Evolutionary conservation across 345 rosid species (phyloP).

Genomic region (Populus pruinosa): DNA sequence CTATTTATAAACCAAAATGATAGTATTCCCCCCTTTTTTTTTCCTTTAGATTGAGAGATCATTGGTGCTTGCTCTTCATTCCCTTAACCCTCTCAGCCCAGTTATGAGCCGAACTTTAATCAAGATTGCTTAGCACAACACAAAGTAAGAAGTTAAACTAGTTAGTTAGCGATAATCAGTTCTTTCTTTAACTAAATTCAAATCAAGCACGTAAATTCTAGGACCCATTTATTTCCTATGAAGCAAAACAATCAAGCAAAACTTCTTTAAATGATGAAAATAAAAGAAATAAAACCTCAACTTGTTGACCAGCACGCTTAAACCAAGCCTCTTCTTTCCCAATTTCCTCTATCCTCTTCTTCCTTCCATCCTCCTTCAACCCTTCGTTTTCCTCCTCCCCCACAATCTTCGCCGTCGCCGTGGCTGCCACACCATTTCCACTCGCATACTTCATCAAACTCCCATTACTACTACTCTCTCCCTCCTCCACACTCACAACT

Average conservation of each 20-base stretch:
- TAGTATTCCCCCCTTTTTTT: not conserved
- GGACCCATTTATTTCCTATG: not conserved
- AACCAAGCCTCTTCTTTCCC: constrained; percentile 99
- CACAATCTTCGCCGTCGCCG: constrained; percentile 21
- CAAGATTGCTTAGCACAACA: not conserved
- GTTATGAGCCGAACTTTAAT: not conserved
- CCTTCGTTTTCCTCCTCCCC: constrained; percentile 19
- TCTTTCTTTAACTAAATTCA: not conserved
- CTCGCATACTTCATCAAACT: constrained; percentile 63
- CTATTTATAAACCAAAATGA: not conserved
- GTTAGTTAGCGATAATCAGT: not conserved
- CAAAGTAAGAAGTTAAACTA: not conserved
- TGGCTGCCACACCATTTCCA: constrained; percentile 32
- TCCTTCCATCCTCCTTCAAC: constrained; percentile 57
- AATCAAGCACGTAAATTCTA: not conserved
- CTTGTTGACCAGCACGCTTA: constrained; percentile 38
- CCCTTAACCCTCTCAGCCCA: not conserved
- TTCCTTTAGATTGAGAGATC: not conserved
- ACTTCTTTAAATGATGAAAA: not conserved
- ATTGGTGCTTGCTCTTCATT: not conserved
- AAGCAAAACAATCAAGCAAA: not conserved
- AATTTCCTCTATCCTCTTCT: constrained; percentile 85
- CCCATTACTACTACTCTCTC: constrained; percentile 36
- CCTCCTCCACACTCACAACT: constrained; percentile 12
- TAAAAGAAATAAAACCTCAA: constrained; percentile 42